Evolutionary conservation across 345 rosid species (phyloP), one percentile per base, ranked within the genome.

Genomic region (Moricandia moricandioides): DNA sequence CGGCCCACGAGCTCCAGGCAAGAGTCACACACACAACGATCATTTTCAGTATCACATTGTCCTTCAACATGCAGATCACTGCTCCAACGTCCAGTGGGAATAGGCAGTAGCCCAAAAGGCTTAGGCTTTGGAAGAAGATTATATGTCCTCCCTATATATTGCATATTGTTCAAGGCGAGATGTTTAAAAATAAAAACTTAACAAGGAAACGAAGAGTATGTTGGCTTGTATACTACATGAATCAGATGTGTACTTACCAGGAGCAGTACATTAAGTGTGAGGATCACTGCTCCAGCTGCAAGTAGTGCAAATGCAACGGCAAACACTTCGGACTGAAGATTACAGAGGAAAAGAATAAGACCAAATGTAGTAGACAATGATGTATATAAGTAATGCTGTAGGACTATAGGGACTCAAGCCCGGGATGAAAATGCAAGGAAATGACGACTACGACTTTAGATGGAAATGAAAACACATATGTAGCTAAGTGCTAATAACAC

Each of bases 1-100:
- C 96, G 5, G 97, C 94, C 97, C 97, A 90, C 2, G 96, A 88
- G 80, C 97, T 90, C 96, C 97, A 92, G 10, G 96, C 89, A 79
- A 92, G 80, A 0, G 96, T 85, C 74, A 89, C 88, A 35, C 68
- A 74, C 11, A 92, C 97, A 49, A 88, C 96, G 3, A 88, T 65
- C 69, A 88, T 66, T 77, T 92, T 92, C 69, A 92, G 47, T 17
- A 92, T 78, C 27, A 88, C 94, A 47, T 82, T 88, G 78, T 90
- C 92, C 81, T 90, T 87, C 86, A 92, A 63, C 92, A 90, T 77
- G 77, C 97, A 90, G 72, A 88, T 78, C 34, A 92, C 69, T 37
- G 96, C 97, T 35, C 97, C 97, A 31, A 92, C 80, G 63, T 88
- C 96, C 54, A 92, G 83, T 8, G 96, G 97, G 70, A 92, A 88